A percentile compares a stretch with the other conserved stretches of the same genome.
Evolutionary conservation across 192 early-diverging fungal species (phyloP).

Genomic region (Mortierella hygrophila): DNA sequence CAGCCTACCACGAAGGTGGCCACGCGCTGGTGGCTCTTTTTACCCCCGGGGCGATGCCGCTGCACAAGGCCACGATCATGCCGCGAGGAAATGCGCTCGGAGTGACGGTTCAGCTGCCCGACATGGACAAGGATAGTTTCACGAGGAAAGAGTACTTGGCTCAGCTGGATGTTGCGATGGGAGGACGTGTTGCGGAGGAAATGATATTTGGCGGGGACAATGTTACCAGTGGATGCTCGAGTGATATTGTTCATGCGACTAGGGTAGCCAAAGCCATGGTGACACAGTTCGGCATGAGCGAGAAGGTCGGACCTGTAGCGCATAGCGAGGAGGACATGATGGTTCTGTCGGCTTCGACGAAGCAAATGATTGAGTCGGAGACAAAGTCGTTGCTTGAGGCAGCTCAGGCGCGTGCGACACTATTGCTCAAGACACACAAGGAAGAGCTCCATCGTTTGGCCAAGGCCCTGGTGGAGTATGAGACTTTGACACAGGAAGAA

Average conservation of each 20-base stretch:
- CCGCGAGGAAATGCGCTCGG: conserved; percentile 92
- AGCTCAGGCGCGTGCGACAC: conserved; percentile 77
- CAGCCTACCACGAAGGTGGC: conserved; percentile 99
- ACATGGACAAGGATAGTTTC: conserved; percentile 85
- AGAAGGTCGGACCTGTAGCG: conserved; percentile 89
- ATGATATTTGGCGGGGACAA: conserved; percentile 95
- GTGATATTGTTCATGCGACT: conserved; percentile 93
- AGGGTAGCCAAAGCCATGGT: conserved; percentile 94
- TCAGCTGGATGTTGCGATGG: conserved; percentile 96
- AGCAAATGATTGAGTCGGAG: conserved; percentile 88
- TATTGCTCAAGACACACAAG: conserved; percentile 80
- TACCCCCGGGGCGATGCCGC: conserved; percentile 94
- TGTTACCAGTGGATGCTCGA: conserved; percentile 94
- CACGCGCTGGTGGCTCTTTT: conserved; percentile 96
- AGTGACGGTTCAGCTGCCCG: conserved; percentile 93
- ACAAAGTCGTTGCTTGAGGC: conserved; percentile 83
- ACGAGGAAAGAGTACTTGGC: conserved; percentile 90
- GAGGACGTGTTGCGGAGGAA: conserved; percentile 98
- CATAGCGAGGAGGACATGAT: conserved; percentile 83
- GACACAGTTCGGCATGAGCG: conserved; percentile 92
- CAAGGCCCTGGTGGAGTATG: conserved; percentile 92
- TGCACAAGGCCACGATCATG: conserved; percentile 99
- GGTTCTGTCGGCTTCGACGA: conserved; percentile 78
- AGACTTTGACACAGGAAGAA: conserved; percentile 93
- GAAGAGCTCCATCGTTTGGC: conserved; percentile 94